Base-by-base conservation (phyloP, 2,329 filamentous ascomycete species). In the Penicillium rolfsii region DNA sequence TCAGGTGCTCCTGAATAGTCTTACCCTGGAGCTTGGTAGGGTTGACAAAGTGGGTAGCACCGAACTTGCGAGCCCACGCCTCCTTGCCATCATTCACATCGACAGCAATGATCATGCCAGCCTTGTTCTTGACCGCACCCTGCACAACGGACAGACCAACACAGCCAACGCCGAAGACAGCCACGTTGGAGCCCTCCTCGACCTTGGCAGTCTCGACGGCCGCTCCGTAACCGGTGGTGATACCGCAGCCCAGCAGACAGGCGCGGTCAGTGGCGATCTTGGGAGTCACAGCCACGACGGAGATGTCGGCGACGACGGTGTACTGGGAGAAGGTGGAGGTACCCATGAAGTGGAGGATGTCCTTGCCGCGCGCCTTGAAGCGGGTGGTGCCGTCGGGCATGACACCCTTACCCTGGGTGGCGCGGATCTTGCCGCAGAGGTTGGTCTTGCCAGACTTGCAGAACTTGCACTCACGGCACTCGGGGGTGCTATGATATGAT, bases 361-460 rank as follows among this genome's bases (percentile, higher is more conserved):
- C 91, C 82, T 97, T 89, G 79, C 95, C 95, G 80, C 94, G 95
- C 85, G 89, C 93, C 80, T 87, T 91, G 88, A 98, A 97, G 73
- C 95, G 91, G 60, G 90, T 90, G 68, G 94, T 98, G 72, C 94
- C 94, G 79, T 99, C 95, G 60, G 95, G 95, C 93, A 99, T 97
- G 70, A 97, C 87, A 74, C 95, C 95, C 80, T 89, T 90, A 72
- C 95, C 95, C 82, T 99, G 95, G 48, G 95, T 98, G 49, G 92
- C 91, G 73, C 95, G 90, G 80, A 99, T 99, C 87, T 98, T 98
- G 79, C 95, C 95, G 82, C 94, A 98, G 61, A 98, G 90, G 82
- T 98, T 97, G 73, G 94, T 98, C 89, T 99, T 99, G 82, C 94
- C 95, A 45, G 94, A 98, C 81, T 92, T 95, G 89, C 95, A 99